Conservation (phyloP, 352 stramenopile genomes). For the Phytophthora capsici region DNA sequence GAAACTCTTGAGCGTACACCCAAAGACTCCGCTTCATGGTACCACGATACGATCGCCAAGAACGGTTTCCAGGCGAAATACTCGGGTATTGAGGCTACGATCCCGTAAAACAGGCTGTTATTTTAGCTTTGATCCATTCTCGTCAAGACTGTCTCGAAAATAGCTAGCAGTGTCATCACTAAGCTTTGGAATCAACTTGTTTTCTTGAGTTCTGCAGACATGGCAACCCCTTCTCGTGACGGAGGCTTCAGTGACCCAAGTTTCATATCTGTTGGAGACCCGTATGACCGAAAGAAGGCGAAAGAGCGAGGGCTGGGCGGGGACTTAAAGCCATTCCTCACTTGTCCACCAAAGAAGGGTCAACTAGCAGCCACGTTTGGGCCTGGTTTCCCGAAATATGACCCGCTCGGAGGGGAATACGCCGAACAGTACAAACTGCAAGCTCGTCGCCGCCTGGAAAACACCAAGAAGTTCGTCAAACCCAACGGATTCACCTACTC, state of each 20-base stretch:
- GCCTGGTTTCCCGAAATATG: slow-evolving; percentile 66
- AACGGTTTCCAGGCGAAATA: slow-evolving; percentile 48
- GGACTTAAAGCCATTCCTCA: slow-evolving; percentile 77
- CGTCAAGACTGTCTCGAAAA: slow-evolving; percentile 22
- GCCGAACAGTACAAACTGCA: slow-evolving; percentile 76
- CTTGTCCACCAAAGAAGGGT: slow-evolving; percentile 71
- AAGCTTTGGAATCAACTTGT: background rate
- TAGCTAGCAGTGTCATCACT: slow-evolving; percentile 12
- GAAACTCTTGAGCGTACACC: slow-evolving; percentile 64
- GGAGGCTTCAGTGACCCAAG: slow-evolving; percentile 79
- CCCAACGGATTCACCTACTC: slow-evolving; percentile 76
- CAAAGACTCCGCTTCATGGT: slow-evolving; percentile 70
- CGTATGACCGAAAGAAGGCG: slow-evolving; percentile 52
- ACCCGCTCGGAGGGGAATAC: slow-evolving; percentile 66
- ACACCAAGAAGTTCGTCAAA: slow-evolving; percentile 74
- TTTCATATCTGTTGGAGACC: slow-evolving; percentile 71
- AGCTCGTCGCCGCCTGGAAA: slow-evolving; percentile 68
- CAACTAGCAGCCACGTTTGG: slow-evolving; percentile 68
- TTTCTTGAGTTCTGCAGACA: slow-evolving; percentile 13
- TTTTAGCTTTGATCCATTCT: slow-evolving; percentile 20
- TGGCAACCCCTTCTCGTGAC: slow-evolving; percentile 53
- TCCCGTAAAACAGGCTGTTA: slow-evolving; percentile 12
- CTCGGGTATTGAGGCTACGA: slow-evolving; percentile 2
- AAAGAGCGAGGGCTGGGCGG: slow-evolving; percentile 61
- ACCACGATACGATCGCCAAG: slow-evolving; percentile 48